Evolutionary conservation across 2,329 filamentous ascomycete genomes (phyloP), one percentile per base, ranked within the genome.

Genomic region (Thermoascus crustaceus): DNA sequence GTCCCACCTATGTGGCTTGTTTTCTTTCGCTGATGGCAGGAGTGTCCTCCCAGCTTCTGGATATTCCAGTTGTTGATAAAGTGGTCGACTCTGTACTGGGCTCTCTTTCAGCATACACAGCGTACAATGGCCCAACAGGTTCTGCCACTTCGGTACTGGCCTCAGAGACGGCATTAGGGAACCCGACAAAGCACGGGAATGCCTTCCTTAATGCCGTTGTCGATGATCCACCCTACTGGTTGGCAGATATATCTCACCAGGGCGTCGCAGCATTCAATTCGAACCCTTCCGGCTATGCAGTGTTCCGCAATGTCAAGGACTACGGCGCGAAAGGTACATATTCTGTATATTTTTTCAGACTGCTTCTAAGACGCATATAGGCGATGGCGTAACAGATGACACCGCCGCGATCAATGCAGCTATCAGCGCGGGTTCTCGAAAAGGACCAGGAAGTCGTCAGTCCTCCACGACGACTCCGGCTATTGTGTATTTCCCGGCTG

Each of bases 401-500:
- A 76, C 75, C 10, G 66, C 58, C 7, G 73, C 74, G 4, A 78
- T 78, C 50, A 66, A 69, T 23, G 34, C 41, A 5, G 67, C 67
- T 23, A 69, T 71, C 40, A 64, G 57, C 40, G 50, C 42, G 13
- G 69, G 69, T 9, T 52, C 59, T 22, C 61, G 70, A 4, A 72
- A 63, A 44, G 61, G 56, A 4, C 69, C 63, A 16, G 45, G 53
- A 13, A 50, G 47, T 34, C 61, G 61, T 44, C 37, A 52, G 22
- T 55, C 57, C n/a, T 57, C 66, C 4, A 75, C 73, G 0, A 69
- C 59, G 1, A 70, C 67, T 2, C 73, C 73, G 2, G 72, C 71
- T 2, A 55, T 74, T 14, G 66, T 77, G n/a, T 76, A 75, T 50
- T 75, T 75, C 45, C 72, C 70, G 3, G 63, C 66, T 10, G 76